phyloP scores from a whole-genome alignment of 176 grass and related monocot genomes.

The Lolium multiflorum region DNA sequence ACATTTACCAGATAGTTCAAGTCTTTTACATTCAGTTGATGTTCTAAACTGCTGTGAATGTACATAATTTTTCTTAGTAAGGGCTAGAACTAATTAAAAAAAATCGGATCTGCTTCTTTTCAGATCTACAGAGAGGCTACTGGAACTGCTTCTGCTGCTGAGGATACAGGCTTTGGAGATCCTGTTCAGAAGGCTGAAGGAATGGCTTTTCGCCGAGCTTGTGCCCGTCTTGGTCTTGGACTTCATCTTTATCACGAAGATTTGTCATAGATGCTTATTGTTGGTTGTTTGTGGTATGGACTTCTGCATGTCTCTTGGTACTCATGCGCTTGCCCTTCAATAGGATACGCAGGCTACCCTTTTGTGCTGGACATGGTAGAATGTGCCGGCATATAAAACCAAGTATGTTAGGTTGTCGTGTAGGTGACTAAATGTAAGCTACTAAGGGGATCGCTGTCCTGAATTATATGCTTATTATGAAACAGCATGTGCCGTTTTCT shows the following conservation, averaged over 20 bases:
- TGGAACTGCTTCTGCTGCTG: constrained; percentile 72
- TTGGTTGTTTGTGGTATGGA: constrained; percentile 43
- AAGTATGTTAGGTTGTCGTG: constrained; percentile 25
- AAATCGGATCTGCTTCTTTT: background rate
- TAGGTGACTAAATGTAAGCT: constrained; percentile 52
- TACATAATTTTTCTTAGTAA: background rate
- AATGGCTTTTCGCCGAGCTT: constrained; percentile 98
- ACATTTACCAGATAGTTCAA: background rate
- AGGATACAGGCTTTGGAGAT: constrained; percentile 71
- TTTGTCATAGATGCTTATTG: constrained; percentile 47
- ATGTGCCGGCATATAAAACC: constrained; percentile 22
- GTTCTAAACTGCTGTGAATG: background rate
- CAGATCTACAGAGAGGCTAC: constrained; percentile 92
- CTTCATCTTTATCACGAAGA: constrained; percentile 99
- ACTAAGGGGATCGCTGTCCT: constrained; percentile 9
- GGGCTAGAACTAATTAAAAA: background rate
- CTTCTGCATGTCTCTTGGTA: constrained; percentile 20
- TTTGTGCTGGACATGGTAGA: constrained; percentile 44
- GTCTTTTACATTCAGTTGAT: background rate
- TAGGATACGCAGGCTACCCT: constrained; percentile 20
- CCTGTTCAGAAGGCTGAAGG: constrained; percentile 97
- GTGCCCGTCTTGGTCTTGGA: constrained; percentile 90
- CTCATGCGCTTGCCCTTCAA: background rate
- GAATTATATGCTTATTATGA: constrained; percentile 38
- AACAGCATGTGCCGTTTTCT: constrained; percentile 8